Evolutionary conservation across 2,329 filamentous ascomycete species (phyloP), one percentile per base, ranked within the genome.

Genomic region (Seiridium unicorne): DNA sequence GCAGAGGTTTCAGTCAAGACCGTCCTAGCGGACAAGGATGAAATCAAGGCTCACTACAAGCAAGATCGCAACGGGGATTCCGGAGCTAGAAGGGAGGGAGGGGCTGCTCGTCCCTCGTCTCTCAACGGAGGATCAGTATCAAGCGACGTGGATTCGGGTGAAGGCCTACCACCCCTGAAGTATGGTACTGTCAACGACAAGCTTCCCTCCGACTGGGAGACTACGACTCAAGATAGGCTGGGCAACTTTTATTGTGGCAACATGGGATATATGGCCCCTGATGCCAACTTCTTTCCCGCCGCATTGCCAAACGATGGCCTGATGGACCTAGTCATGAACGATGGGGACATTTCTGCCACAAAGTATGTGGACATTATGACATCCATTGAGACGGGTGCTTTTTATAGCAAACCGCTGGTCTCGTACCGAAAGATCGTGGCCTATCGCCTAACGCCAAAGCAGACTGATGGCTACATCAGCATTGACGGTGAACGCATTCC

Each of bases 191-290:
- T 95, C 61, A 85, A 86, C 56, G 92, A 96, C 66, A 81, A 89
- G 13, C 73, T 98, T 0, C 93, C 93, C 0, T 77, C 84, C 2
- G 89, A 85, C 51, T 99, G 95, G 93, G 82, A 90, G 62, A 77
- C 89, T 26, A 77, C 90, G 3, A 85, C 90, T 0, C 84, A 90
- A 63, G 87, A 95, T 63, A 91, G 89, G 36, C 79, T 99, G 59
- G 93, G 93, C 51, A 97, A 92, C 69, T 96, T 99, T 73, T 98
- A 96, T 76, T 91, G 89, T 38, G 95, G 95, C 63, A 99, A 97
- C 73, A 96, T 98, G 89, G 87, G 90, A 32, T 96, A 90, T 74
- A 94, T 99, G 92, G 89, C 93, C 0, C 84, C 92, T 10, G 89
- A 94, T 64, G 84, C 89, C 61, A 92, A 93, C 69, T 96, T 98